Conservation (phyloP, 225 moss, liverwort and hornwort species). For the Asterella californica region DNA sequence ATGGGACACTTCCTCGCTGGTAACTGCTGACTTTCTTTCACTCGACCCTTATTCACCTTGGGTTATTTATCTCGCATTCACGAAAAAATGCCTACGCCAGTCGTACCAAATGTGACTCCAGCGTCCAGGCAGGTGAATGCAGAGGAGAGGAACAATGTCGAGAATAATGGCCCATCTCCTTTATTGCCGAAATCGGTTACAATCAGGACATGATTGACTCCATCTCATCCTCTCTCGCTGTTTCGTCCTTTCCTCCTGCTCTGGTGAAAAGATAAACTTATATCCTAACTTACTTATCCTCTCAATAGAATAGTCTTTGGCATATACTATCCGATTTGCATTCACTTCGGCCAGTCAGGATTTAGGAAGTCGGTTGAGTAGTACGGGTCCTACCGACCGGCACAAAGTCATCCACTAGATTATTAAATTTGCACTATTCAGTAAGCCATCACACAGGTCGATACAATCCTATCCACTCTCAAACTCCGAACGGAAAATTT, state of each 20-base stretch:
- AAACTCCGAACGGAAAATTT: neutral
- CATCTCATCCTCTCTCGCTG: neutral
- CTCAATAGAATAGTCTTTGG: neutral
- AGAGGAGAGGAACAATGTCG: neutral
- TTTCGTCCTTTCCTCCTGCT: neutral
- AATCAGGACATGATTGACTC: neutral
- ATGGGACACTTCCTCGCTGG: neutral
- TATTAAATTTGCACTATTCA: neutral
- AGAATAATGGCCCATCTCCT: neutral
- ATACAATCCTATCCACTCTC: constrained; percentile 5
- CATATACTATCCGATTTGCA: neutral
- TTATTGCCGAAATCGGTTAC: neutral
- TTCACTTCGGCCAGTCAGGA: neutral
- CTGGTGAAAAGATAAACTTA: neutral
- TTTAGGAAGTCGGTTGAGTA: neutral
- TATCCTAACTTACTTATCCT: neutral
- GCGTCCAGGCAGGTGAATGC: neutral
- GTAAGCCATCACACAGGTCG: neutral
- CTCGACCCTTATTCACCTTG: neutral
- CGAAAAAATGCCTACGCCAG: neutral
- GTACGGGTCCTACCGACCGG: neutral
- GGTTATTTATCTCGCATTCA: neutral
- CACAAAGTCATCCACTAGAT: neutral
- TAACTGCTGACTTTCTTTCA: neutral
- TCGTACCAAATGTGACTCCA: neutral